Base-by-base conservation (phyloP, 345 rosid genomes). In the Lenwebbia sp. region DNA sequence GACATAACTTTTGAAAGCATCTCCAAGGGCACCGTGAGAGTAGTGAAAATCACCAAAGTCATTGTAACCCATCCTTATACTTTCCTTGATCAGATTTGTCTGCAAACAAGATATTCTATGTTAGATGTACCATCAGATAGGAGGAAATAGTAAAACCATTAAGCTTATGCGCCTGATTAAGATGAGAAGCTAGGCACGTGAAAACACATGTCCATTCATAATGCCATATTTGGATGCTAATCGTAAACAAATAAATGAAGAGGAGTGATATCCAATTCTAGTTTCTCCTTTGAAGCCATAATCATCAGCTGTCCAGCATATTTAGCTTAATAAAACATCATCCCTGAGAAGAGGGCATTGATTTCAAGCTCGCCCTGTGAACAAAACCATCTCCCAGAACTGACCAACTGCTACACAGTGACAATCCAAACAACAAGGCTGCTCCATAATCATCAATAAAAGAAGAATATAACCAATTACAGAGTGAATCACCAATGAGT, bases 21-120 rank as follows among this genome's bases (percentile, higher is more conserved):
- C 99, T n/a, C 92, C 95, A 10, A 96, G 96, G 40, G 90, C 86
- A 85, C 99, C 99, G 76, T 93, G 96, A 13, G 98, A 92, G 90
- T 96, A 98, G 88, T 95, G 91, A 88, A 95, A 98, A 57, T 98
- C 99, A 58, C 99, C 99, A 90, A 95, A 95, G 89, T 98, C 99
- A 90, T 98, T 96, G 86, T 94, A 96, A 14, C 99, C 99, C 99
- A 98, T 98, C 88, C 99, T 93, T 84, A 96, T 96, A 87, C 99
- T 98, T 88, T 96, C 99, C 87, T 96, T 98, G 41, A 98, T 98
- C 91, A 98, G 90, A 93, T 98, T 98, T 41, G 99, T 98, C 99
- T 98, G 93, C 89, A 90, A 81, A 76, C 57, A 44, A 81, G 65
- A 60, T 30, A 37, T 17, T 13, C 15, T 21, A 84, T 28, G 40